These are phyloP conservation scores for Yarrowia osloensis DNA, from an alignment of 805 yeast species.

Conservation along the genomic window DNA sequence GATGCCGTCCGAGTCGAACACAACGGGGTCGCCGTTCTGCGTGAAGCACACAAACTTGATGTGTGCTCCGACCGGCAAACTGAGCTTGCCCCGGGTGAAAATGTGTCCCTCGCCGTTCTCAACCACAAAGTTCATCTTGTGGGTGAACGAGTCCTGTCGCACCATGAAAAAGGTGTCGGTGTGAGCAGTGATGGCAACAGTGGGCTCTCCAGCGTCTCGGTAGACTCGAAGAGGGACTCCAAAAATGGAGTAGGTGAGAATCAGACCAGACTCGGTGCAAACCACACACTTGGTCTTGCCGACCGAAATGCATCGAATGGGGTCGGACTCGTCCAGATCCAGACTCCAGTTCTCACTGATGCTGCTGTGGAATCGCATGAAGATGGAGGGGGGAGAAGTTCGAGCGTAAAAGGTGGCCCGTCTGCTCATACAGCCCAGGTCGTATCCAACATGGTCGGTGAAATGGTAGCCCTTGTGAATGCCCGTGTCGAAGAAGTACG, in stretches of 20 bases:
- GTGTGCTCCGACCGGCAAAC: slow-evolving; percentile 43
- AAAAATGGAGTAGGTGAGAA: slow-evolving; percentile 66
- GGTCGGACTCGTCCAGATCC: slow-evolving; percentile 50
- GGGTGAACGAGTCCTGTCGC: slow-evolving; percentile 38
- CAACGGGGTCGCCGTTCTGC: slow-evolving; percentile 85
- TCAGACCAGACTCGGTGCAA: slow-evolving; percentile 74
- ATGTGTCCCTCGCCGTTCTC: slow-evolving; percentile 16
- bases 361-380: slow-evolving; percentile 69
- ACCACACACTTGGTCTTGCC: slow-evolving; percentile 61
- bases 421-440: slow-evolving; percentile 70
- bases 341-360: slow-evolving; percentile 63
- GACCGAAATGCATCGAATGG: slow-evolving; percentile 68
- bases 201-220: slow-evolving; percentile 65
- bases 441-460: slow-evolving; percentile 70
- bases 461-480: slow-evolving; percentile 80
- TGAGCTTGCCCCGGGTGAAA: slow-evolving; percentile 33
- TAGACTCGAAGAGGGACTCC: slow-evolving; percentile 69
- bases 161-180: slow-evolving; percentile 59
- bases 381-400: slow-evolving; percentile 41
- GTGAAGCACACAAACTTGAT: slow-evolving; percentile 65
- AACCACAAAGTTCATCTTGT: slow-evolving; percentile 11
- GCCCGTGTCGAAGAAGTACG: slow-evolving; percentile 80
- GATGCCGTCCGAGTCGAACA: slow-evolving; percentile 77
- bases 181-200: slow-evolving; percentile 69
- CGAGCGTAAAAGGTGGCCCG: slow-evolving; percentile 65